Percentiles rank a stretch among this genome's conserved stretches.
Conservation (phyloP, 2,329 filamentous ascomycete species). For the Calonectria pseudoreteaudii region DNA sequence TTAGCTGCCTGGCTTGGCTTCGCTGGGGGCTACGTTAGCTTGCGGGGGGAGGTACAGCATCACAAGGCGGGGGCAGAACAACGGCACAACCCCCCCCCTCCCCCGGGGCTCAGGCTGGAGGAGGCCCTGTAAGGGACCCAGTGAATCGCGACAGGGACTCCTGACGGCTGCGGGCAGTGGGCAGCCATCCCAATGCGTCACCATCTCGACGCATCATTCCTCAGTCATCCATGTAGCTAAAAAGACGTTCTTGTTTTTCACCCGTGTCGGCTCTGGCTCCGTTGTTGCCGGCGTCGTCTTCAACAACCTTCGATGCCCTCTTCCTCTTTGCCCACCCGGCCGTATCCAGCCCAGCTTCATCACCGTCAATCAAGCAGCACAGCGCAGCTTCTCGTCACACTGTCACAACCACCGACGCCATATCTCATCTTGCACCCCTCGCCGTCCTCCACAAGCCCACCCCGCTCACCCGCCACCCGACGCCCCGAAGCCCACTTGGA, state of each 20-base stretch:
- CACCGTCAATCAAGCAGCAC: not conserved
- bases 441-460: not conserved
- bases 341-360: not conserved
- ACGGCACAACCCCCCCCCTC: not conserved
- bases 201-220: constrained; percentile 2
- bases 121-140: not conserved
- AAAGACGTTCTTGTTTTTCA: not conserved
- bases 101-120: not conserved
- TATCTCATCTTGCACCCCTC: not conserved
- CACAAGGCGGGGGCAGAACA: not conserved
- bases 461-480: constrained; percentile 13
- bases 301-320: not conserved
- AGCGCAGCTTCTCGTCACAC: not conserved
- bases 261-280: not conserved
- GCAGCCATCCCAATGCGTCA: not conserved
- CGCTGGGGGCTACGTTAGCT: constrained; percentile 1
- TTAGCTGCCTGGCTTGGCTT: constrained; percentile 7
- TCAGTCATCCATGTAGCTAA: not conserved
- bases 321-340: not conserved
- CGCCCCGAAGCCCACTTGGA: constrained; percentile 15
- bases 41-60: constrained; percentile 1
- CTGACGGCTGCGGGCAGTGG: not conserved
- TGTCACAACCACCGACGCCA: not conserved
- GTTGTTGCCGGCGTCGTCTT: not conserved
- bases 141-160: constrained; percentile 3